These are phyloP conservation scores for Stemphylium beticola DNA, from an alignment of 2,329 filamentous ascomycete species.

Conservation along the genomic window DNA sequence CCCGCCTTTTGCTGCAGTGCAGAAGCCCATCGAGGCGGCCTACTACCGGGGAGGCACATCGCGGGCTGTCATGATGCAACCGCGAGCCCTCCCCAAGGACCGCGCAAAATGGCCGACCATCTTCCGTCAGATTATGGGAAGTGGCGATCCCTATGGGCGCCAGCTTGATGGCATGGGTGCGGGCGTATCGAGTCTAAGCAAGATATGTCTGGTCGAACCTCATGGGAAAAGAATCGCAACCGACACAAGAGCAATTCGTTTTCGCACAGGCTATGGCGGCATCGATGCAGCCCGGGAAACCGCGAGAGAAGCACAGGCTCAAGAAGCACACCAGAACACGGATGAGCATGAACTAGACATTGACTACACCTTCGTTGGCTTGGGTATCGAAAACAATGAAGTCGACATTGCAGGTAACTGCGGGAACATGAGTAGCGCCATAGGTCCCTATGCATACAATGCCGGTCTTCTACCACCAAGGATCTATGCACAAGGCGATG, in stretches of 20 bases:
- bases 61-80: conserved; percentile 66
- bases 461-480: conserved; percentile 54
- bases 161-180: conserved; percentile 77
- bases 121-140: conserved; percentile 65
- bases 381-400: conserved; percentile 66
- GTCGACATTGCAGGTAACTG: conserved; percentile 75
- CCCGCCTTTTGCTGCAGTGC: conserved; percentile 12
- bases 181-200: conserved; percentile 71
- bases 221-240: conserved; percentile 10
- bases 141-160: conserved; percentile 69
- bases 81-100: conserved; percentile 58
- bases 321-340: neutral
- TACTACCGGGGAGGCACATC: conserved; percentile 76
- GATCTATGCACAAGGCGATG: conserved; percentile 35
- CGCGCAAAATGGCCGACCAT: conserved; percentile 59
- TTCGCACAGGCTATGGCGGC: conserved; percentile 16
- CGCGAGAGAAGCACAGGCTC: conserved; percentile 5
- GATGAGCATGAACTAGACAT: conserved; percentile 54
- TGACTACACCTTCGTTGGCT: conserved; percentile 74
- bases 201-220: conserved; percentile 69
- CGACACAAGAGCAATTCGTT: conserved; percentile 3
- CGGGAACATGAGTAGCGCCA: conserved; percentile 78
- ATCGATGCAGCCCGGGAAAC: conserved; percentile 17
- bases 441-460: conserved; percentile 69
- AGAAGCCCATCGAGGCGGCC: conserved; percentile 51